Percentiles rank a stretch among this genome's conserved stretches.
Conservation (phyloP, 768 basidiomycete species). For the Tricholoma furcatifolium region DNA sequence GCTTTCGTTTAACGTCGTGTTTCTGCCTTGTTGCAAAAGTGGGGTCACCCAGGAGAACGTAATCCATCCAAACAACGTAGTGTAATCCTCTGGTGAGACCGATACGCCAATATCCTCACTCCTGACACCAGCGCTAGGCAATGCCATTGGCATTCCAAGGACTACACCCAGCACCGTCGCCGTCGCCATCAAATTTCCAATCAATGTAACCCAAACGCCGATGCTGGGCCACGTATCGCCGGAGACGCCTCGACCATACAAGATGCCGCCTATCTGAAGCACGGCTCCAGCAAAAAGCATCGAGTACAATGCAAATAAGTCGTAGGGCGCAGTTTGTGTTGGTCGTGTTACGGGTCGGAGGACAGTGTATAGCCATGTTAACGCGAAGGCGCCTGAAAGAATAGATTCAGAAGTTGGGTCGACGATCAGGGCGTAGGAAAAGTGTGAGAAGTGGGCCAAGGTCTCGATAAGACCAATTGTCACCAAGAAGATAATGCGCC, state of each 20-base stretch:
- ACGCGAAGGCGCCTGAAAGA: conserved; percentile 45
- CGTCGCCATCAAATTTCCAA: conserved; percentile 44
- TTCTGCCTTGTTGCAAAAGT: conserved; percentile 50
- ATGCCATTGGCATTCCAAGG: conserved; percentile 60
- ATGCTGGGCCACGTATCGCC: conserved; percentile 40
- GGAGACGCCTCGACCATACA: conserved; percentile 50
- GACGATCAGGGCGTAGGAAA: conserved; percentile 50
- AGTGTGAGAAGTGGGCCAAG: conserved; percentile 57
- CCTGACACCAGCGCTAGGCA: conserved; percentile 56
- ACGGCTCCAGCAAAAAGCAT: conserved; percentile 43
- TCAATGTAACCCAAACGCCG: conserved; percentile 25
- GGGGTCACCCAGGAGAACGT: conserved; percentile 74
- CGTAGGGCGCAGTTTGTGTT: conserved; percentile 60
- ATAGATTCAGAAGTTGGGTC: conserved; percentile 27
- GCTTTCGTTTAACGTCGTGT: conserved; percentile 60
- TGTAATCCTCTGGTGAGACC: conserved; percentile 77
- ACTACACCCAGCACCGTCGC: conserved; percentile 44
- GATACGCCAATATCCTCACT: conserved; percentile 54
- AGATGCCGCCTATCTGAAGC: conserved; percentile 50
- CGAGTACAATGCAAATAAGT: conserved; percentile 61
- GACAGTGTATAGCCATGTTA: conserved; percentile 68
- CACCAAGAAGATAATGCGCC: conserved; percentile 60
- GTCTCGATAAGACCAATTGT: conserved; percentile 55
- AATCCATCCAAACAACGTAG: conserved; percentile 67
- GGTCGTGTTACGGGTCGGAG: conserved; percentile 49